These are phyloP conservation scores for Cicer yamashitae DNA, from an alignment of 306 rosid species.

Conservation along the genomic window DNA sequence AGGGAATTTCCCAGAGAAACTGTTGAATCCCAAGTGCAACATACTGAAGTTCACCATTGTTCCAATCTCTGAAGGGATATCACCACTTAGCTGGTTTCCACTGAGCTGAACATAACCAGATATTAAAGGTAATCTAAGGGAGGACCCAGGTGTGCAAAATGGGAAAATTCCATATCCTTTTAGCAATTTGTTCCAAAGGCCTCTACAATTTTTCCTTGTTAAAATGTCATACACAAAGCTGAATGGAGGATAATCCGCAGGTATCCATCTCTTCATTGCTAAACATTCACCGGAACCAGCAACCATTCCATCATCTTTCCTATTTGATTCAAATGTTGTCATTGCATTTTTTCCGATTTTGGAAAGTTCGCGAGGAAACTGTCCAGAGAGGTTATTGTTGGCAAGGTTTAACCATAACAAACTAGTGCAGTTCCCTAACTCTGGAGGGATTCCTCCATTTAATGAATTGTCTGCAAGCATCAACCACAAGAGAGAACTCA, in stretches of 20 bases:
- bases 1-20: conserved; percentile 72
- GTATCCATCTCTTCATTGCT: conserved; percentile 93
- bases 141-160: conserved; percentile 58
- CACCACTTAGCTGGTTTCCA: conserved; percentile 74
- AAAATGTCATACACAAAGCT: conserved; percentile 74
- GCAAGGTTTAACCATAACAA: conserved; percentile 93
- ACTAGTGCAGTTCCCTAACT: conserved; percentile 81
- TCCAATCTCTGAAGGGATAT: conserved; percentile 74
- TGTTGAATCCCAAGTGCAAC: conserved; percentile 75
- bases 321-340: conserved; percentile 65
- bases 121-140: conserved; percentile 50
- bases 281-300: conserved; percentile 92
- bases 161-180: conserved; percentile 76
- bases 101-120: conserved; percentile 88
- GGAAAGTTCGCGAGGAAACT: conserved; percentile 68
- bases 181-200: conserved; percentile 78
- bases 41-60: conserved; percentile 68
- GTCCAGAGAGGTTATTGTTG: conserved; percentile 73
- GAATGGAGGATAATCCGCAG: conserved; percentile 96
- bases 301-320: conserved; percentile 32
- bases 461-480: conserved; percentile 86
- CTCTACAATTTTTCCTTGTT: conserved; percentile 82
- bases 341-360: conserved; percentile 66
- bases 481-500: conserved; percentile 84
- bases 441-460: conserved; percentile 71